phyloP scores from a whole-genome alignment of 1,284 basidiomycete genomes.

The Afroboletus lepidellus region DNA sequence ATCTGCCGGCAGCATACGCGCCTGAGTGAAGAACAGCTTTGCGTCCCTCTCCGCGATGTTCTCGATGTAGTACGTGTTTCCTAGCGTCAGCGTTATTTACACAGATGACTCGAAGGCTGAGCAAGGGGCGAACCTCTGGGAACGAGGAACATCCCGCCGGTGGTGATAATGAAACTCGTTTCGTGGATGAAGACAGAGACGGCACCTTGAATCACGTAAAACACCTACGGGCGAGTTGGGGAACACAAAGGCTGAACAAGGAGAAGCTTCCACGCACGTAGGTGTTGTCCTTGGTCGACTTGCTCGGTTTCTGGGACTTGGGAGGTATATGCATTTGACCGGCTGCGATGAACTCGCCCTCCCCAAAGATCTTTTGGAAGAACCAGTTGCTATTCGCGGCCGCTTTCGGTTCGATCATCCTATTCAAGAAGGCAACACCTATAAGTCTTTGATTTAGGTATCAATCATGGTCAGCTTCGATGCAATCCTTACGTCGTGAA shows the following conservation, averaged over 20 bases:
- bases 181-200: conserved; percentile 84
- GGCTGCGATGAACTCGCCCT: conserved; percentile 87
- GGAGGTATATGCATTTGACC: conserved; percentile 85
- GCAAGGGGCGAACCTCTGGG: conserved; percentile 67
- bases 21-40: conserved; percentile 91
- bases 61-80: conserved; percentile 88
- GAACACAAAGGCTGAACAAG: neutral
- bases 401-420: conserved; percentile 57
- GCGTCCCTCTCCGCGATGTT: conserved; percentile 83
- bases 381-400: conserved; percentile 68
- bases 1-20: conserved; percentile 59
- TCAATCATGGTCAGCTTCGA: neutral
- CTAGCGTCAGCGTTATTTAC: conserved; percentile 38
- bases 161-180: conserved; percentile 73
- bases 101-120: neutral
- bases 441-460: conserved; percentile 7
- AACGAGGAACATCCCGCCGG: conserved; percentile 87
- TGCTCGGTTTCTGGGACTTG: conserved; percentile 78
- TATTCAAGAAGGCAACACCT: conserved; percentile 78
- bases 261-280: conserved; percentile 63
- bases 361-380: conserved; percentile 95
- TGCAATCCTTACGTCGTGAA: conserved; percentile 59
- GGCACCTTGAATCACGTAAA: conserved; percentile 86
- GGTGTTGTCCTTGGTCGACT: conserved; percentile 90
- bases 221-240: conserved; percentile 55